Base-by-base conservation (phyloP, 2,329 filamentous ascomycete genomes). In the Tolypocladium ophioglossoides region DNA sequence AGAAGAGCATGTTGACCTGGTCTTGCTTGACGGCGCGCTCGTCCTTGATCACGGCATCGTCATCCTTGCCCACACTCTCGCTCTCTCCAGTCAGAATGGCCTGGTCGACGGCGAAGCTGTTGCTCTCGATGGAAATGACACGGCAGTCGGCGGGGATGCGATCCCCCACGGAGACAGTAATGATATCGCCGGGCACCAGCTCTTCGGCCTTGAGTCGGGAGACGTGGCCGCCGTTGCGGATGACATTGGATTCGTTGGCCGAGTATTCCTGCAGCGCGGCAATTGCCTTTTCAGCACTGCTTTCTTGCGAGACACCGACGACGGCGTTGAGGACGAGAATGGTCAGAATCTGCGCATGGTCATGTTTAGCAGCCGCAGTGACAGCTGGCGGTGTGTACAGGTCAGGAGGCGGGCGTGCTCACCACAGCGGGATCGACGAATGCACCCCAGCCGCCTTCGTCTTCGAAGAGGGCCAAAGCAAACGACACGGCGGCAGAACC, bases 181-280 rank as follows among this genome's bases (percentile, higher is more conserved):
- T 79, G 56, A 99, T 83, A 68, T 99, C 94, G 65, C 94, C 94
- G 14, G 95, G 94, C 27, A 99, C 94, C 62, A 99, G 75, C 60
- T 97, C 91, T 65, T 99, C 94, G n/a, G 94, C 94, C 77, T 94
- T 95, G 74, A 99, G 76, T 61, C 87, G 84, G 60, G 85, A 83
- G 58, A 92, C 77, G 63, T 86, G 82, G 51, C 92, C 91, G 63
- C 74, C 72, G 74, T 92, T 85, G 65, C 94, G 88, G 56, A 96
- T 72, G 52, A 95, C 92, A 68, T 92, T 99, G 63, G 94, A 92
- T 72, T 96, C 90, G 72, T 97, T 99, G 66, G 94, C 94, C 34
- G 92, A 97, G 75, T 99, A 99, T 80, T 99, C 92, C 74, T 99
- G 94, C 55, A 99, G 82, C 47, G 94, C 94, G 30, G 94, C 91